These are phyloP conservation scores for Sporothrix phasma DNA, from an alignment of 2,329 filamentous ascomycete genomes.

Conservation along the genomic window DNA sequence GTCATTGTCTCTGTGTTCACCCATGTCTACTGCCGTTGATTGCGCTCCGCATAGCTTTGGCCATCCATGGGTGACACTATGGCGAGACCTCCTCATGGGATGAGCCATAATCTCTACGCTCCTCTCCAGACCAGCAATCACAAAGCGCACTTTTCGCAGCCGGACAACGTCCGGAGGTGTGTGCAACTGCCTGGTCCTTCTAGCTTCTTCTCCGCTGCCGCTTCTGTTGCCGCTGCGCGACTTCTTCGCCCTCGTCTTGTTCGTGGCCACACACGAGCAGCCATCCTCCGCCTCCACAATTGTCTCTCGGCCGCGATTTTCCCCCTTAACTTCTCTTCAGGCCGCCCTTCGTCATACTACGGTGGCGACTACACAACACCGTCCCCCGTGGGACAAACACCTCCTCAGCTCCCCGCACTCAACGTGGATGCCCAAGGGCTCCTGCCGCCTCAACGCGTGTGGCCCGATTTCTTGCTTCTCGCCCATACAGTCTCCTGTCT, in stretches of 20 bases:
- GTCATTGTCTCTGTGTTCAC: constrained; percentile 8
- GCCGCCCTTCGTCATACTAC: constrained; percentile 20
- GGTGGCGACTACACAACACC: constrained; percentile 25
- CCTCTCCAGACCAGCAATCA: constrained; percentile 20
- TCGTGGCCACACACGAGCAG: constrained; percentile 3
- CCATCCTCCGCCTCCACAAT: background rate
- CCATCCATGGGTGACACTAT: constrained; percentile 28
- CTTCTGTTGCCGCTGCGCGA: background rate
- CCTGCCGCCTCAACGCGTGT: background rate
- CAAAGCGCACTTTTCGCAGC: constrained; percentile 22
- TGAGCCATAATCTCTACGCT: constrained; percentile 25
- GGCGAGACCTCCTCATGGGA: constrained; percentile 28
- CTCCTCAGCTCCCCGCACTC: constrained; percentile 22
- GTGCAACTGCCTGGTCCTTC: constrained; percentile 11
- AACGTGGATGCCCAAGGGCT: constrained; percentile 20
- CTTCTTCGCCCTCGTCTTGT: constrained; percentile 3
- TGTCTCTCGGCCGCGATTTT: constrained; percentile 1
- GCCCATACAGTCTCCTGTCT: constrained; percentile 22
- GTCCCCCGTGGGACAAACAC: constrained; percentile 25
- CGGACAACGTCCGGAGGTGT: constrained; percentile 14
- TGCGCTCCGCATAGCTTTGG: constrained; percentile 25
- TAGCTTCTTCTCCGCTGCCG: constrained; percentile 19
- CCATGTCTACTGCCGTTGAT: constrained; percentile 28
- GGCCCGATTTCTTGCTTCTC: constrained; percentile 22
- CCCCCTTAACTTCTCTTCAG: background rate